A percentile compares a stretch with the other conserved stretches of the same genome.
phyloP scores from a whole-genome alignment of 2,329 filamentous ascomycete genomes.

The Alternaria sp. region DNA sequence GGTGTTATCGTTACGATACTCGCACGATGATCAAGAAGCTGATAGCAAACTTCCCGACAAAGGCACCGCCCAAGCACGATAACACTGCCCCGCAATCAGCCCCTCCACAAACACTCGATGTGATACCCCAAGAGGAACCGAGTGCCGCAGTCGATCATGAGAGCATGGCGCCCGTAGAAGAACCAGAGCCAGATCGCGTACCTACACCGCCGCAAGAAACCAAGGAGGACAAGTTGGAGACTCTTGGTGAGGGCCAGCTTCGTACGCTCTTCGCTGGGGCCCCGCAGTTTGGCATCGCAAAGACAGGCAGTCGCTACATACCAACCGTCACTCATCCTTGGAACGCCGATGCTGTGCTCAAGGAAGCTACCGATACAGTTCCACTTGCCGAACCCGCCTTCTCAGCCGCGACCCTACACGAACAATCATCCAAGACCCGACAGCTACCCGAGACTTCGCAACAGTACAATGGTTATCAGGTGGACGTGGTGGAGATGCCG shows the following conservation, averaged over 20 bases:
- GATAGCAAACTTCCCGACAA: conserved; percentile 17
- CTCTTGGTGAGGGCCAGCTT: conserved; percentile 60
- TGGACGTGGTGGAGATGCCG: conserved; percentile 60
- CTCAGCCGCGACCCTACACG: conserved; percentile 41
- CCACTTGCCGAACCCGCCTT: conserved; percentile 45
- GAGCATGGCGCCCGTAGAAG: conserved; percentile 10
- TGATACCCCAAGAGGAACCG: conserved; percentile 8
- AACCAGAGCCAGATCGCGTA: conserved; percentile 12
- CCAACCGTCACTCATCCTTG: conserved; percentile 72
- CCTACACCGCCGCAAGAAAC: conserved; percentile 21
- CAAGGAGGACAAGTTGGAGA: conserved; percentile 20
- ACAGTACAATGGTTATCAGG: conserved; percentile 37
- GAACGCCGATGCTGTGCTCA: conserved; percentile 64
- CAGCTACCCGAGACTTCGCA: conserved; percentile 19
- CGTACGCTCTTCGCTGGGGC: conserved; percentile 78
- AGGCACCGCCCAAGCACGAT: conserved; percentile 20
- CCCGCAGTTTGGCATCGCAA: conserved; percentile 71
- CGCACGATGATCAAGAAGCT: conserved; percentile 18
- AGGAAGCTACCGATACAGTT: conserved; percentile 64
- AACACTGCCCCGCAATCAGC: conserved; percentile 10
- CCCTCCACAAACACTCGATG: conserved; percentile 24
- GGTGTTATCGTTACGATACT: background rate
- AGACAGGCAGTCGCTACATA: conserved; percentile 65
- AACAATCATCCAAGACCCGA: conserved; percentile 20
- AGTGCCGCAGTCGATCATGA: conserved; percentile 19